Evolutionary conservation across 345 rosid genomes (phyloP), one percentile per base, ranked within the genome.

Genomic region (Aegle marmelos): DNA sequence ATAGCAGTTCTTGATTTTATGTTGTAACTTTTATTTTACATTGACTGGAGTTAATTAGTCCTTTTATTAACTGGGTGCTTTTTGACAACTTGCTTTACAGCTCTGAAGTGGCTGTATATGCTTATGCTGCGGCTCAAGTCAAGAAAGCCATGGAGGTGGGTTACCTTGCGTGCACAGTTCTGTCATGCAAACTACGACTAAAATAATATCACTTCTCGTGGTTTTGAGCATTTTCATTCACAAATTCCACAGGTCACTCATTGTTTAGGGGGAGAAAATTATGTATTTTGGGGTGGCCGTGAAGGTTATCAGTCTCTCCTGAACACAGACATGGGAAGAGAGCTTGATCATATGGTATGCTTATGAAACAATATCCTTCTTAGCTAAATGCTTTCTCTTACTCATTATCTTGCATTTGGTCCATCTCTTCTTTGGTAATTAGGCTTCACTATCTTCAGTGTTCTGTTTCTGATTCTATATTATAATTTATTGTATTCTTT

Each of bases 201-300:
- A 9, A 33, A 33, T 41, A 30, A 30, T 74, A 0, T 66, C 25
- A 36, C 24, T 68, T 75, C 22, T 72, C 22, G 21, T 76, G 39
- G 14, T 61, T 54, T 27, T 31, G 39, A 70, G 21, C 54, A 28
- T 69, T 27, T 25, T 22, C 36, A 25, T 33, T 63, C 31, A 22
- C 50, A 31, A 22, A 37, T 54, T 30, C 68, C 28, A 74, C 86
- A 92, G 94, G 93, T 90, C 75, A 96, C 99, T 25, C 97, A 91
- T 86, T 90, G 90, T 82, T 83, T 96, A 28, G 98, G 98, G n/a
- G 98, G 99, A 80, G 99, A 94, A 90, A 96, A 96, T 80, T 94
- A 91, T 64, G 97, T 96, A 59, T 96, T 96, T 79, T 96, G 98
- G 99, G 99, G 99, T 62, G 99, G 99, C 59, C 98, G 98, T 70